These are phyloP conservation scores for Kondoa malvinella DNA, from an alignment of 768 basidiomycete genomes.

Conservation along the genomic window DNA sequence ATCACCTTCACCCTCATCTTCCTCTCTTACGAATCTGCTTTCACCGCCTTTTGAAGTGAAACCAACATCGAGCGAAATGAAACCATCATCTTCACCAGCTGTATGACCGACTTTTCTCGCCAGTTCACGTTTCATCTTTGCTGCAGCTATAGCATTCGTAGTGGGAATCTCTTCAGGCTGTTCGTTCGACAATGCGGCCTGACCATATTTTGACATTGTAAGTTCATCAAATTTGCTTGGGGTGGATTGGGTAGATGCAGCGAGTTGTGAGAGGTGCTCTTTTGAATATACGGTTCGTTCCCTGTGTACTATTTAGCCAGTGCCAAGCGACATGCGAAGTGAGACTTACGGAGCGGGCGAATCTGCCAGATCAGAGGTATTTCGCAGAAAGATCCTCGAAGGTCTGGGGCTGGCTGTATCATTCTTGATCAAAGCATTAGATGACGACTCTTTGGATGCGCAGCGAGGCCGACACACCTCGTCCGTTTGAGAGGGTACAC, in stretches of 20 bases:
- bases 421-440: not conserved
- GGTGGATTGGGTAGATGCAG: conserved; percentile 27
- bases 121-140: conserved; percentile 32
- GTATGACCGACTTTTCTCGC: conserved; percentile 25
- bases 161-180: conserved; percentile 32
- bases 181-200: conserved; percentile 17
- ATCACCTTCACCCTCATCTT: conserved; percentile 33
- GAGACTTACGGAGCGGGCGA: not conserved
- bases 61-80: conserved; percentile 33
- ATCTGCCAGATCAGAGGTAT: not conserved
- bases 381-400: conserved; percentile 8
- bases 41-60: conserved; percentile 32
- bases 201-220: conserved; percentile 29
- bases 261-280: conserved; percentile 33
- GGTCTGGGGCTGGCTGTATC: conserved; percentile 8
- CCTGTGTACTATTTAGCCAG: not conserved
- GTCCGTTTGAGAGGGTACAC: not conserved
- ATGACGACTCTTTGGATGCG: not conserved
- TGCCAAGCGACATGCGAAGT: not conserved
- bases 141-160: conserved; percentile 31
- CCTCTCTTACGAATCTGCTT: conserved; percentile 34
- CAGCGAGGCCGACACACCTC: not conserved
- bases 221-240: conserved; percentile 24
- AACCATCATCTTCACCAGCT: conserved; percentile 30
- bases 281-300: conserved; percentile 28